These are phyloP conservation scores for Serendipita sp. DNA, from an alignment of 768 basidiomycete species.

Conservation along the genomic window DNA sequence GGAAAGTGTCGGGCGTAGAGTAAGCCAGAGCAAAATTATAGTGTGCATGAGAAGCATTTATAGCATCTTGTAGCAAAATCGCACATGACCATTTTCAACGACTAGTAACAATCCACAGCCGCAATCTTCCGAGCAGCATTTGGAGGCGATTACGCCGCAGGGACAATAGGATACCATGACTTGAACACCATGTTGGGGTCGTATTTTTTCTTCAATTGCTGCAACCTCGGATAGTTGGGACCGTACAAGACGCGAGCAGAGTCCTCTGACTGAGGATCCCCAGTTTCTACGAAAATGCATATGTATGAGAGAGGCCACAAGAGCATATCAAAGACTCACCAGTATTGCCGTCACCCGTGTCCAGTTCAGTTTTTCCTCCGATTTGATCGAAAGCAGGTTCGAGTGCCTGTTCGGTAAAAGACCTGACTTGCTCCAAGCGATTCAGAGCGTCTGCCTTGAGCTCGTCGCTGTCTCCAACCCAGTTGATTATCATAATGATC, in stretches of 20 bases:
- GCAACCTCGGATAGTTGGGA: conserved; percentile 24
- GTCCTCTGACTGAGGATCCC: background rate
- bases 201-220: conserved; percentile 23
- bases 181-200: conserved; percentile 23
- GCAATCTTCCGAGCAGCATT: no score
- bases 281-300: background rate
- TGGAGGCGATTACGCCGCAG: no score
- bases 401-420: background rate
- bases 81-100: no score
- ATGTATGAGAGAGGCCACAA: background rate
- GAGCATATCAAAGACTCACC: background rate
- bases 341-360: background rate
- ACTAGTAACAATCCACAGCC: no score
- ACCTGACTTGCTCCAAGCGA: background rate
- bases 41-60: no score
- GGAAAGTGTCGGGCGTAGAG: no score
- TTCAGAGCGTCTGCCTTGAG: background rate
- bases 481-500: background rate
- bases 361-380: background rate
- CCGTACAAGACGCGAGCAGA: conserved; percentile 16
- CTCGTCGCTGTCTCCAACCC: background rate
- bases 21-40: no score
- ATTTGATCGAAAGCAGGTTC: no score
- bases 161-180: conserved; percentile 24
- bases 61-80: no score